phyloP scores from a whole-genome alignment of 2,329 filamentous ascomycete species.

The Hypoxylon sp. region DNA sequence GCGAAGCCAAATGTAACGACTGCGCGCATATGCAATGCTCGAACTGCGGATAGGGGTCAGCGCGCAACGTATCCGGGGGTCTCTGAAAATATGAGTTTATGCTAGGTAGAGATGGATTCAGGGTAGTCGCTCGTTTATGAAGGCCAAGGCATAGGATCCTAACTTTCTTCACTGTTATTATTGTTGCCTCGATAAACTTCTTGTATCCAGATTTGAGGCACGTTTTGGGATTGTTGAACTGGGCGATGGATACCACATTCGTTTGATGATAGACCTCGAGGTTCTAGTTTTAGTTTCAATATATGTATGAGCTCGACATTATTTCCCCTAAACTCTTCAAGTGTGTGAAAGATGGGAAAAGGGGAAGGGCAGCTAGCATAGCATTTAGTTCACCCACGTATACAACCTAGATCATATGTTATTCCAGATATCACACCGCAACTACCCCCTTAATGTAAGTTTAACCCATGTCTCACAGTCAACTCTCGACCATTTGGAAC shows the following conservation, averaged over 20 bases:
- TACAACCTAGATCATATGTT: no score
- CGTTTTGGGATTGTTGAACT: background rate
- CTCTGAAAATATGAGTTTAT: background rate
- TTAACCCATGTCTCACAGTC: constrained; percentile 9
- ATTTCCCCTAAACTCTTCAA: no score
- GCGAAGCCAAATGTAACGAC: constrained; percentile 7
- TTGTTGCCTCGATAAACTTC: background rate
- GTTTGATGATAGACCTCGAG: constrained; percentile 26
- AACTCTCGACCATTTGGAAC: no score
- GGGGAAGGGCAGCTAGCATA: no score
- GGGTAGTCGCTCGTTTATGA: constrained; percentile 14
- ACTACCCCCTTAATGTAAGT: no score
- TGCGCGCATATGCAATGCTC: constrained; percentile 22
- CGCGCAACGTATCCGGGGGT: background rate
- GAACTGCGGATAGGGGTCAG: background rate
- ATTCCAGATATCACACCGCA: no score
- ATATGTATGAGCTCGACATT: constrained; percentile 7
- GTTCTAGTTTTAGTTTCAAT: constrained; percentile 12
- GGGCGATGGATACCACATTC: constrained; percentile 15
- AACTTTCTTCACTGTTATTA: background rate
- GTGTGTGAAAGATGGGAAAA: no score
- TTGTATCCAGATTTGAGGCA: background rate
- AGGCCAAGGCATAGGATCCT: constrained; percentile 1
- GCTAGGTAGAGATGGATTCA: background rate
- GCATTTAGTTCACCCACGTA: background rate